Evolutionary conservation across 1,284 basidiomycete species (phyloP), one percentile per base, ranked within the genome.

Genomic region (Naganishia sp.): DNA sequence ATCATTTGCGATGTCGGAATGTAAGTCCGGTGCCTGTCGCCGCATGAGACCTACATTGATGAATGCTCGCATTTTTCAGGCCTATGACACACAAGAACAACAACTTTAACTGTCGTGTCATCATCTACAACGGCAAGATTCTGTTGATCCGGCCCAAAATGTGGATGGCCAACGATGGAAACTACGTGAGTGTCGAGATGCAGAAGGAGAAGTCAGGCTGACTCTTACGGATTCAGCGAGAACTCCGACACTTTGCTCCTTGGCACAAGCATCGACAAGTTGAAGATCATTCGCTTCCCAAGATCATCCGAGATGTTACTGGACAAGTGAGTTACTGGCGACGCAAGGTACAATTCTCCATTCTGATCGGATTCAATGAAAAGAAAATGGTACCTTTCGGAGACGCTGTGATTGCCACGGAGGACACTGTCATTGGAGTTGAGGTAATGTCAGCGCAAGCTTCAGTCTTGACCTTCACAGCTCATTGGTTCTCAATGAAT

Each of bases 131-230:
- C 78, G 84, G 86, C 55, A 86, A 92, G 79, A 93, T 99, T 70
- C 79, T 97, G 1, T 85, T 96, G 72, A 97, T 99, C 72, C 86
- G 96, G 13, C 96, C 95, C 0, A 99, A 99, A 81, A 94, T 99
- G 93, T 99, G 95, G 95, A 84, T 99, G 68, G 95, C 95, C 2
- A 99, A 99, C 75, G 94, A 98, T 73, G 95, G 95, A 11, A 98
- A 99, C 78, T 99, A 99, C 78, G 79, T 80, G 68, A 70, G 74
- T 55, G 21, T 6, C 28, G 25, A n/a, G 13, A 2, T 43, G 31
- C 9, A 15, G 6, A 10, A 25, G 5, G 25, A 60, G 39, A 36
- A 36, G 60, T 55, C 6, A 31, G n/a, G 7, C 6, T 21, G 15
- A 21, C 28, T 13, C 28, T 21, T 23, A 15, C 7, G 18, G 3